A percentile compares a stretch with the other conserved stretches of the same genome.
These are phyloP conservation scores for Pinus tabuliformis DNA, from an alignment of 75 land plant genomes.

Conservation along the genomic window DNA sequence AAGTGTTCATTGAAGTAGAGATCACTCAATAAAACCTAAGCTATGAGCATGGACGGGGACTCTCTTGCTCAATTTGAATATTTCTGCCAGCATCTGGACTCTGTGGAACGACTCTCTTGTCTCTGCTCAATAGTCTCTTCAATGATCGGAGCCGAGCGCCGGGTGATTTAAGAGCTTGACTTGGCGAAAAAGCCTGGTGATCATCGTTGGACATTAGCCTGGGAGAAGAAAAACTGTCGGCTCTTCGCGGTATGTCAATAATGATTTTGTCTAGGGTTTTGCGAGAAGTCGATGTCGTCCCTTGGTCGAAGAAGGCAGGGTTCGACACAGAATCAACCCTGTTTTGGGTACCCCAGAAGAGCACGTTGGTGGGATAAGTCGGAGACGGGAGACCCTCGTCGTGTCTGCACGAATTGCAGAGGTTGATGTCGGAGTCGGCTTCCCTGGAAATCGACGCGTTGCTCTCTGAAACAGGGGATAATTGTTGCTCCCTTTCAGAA, in stretches of 20 bases:
- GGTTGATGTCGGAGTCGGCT: too few relatives aligned
- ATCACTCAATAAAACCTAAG: too few relatives aligned
- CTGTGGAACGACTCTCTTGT: neutral
- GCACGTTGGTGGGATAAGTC: slow-evolving; percentile 3
- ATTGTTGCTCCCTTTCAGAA: neutral
- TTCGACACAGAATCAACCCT: neutral
- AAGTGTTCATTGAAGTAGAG: too few relatives aligned
- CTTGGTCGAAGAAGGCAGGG: neutral
- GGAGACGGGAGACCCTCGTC: neutral
- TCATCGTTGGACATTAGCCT: neutral
- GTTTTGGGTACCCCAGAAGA: neutral
- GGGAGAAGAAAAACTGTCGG: neutral
- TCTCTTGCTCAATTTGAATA: neutral
- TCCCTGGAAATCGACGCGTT: too few relatives aligned
- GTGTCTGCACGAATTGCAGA: slow-evolving; percentile 5
- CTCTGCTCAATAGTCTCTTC: neutral
- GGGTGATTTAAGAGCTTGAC: neutral
- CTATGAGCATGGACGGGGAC: neutral
- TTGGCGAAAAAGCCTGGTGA: neutral
- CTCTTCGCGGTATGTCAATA: neutral
- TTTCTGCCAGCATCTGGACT: neutral
- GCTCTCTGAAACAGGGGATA: too few relatives aligned
- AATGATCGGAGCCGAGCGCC: neutral
- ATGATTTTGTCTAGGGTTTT: neutral
- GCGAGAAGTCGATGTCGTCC: neutral